Base-by-base conservation (phyloP, 2,329 filamentous ascomycete genomes). In the Xylaria multiplex region DNA sequence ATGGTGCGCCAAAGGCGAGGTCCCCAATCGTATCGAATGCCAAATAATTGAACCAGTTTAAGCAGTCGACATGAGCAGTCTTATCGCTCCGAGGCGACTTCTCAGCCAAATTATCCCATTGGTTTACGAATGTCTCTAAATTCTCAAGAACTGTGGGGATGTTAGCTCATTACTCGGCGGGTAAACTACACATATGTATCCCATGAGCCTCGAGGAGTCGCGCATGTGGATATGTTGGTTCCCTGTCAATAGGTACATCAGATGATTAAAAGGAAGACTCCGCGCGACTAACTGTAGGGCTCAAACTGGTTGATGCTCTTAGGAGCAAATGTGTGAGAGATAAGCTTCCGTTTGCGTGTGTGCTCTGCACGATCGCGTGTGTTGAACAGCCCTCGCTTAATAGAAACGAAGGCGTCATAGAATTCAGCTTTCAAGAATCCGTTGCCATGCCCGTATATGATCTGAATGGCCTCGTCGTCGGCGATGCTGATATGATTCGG, bases 351-450 rank as follows among this genome's bases (percentile, higher is more conserved):
- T 85, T 97, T 97, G 69, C 93, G 89, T 0, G 90, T 90, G 78
- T 97, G 93, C 75, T 97, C 92, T 0, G 83, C 83, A 55, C 94
- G 87, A 79, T 94, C 88, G 37, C 94, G 86, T 0, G 93, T 97
- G 79, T 96, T 97, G 87, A 97, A 97, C 13, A 97, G 84, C 22
- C 93, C 93, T 13, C 92, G 88, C 57, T 86, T 87, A 74, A 97
- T 96, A 13, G 91, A 94, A 61, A 97, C 93, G 73, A 97, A 97
- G 56, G 92, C 91, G 74, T 97, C 93, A 73, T 97, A 97, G 80
- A 94, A 97, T 2, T 95, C 90, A 85, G 89, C 82, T 77, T 93
- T 93, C 65, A 92, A 75, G 72, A 92, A 91, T 0, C 90, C 91
- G 74, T 92, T 93, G 7, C 90, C 90, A 72, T 93, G 91, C 4